phyloP scores from a whole-genome alignment of 1,284 basidiomycete genomes.

The Psilocybe mexicana region DNA sequence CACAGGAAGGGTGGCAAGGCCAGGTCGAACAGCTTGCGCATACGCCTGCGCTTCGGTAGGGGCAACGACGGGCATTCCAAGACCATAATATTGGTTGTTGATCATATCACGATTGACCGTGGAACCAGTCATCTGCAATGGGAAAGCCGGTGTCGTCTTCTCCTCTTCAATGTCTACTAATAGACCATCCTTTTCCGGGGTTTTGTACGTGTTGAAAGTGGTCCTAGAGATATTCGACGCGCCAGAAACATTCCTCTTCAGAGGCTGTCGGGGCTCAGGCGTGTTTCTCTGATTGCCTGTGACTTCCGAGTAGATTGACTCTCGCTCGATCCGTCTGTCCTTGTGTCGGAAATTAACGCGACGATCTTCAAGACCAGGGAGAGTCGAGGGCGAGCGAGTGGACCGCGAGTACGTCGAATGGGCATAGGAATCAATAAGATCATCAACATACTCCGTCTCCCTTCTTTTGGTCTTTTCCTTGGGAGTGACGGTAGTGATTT shows the following conservation, averaged over 20 bases:
- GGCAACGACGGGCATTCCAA: constrained; percentile 15
- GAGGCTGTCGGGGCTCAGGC: constrained; percentile 69
- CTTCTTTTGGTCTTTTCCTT: constrained; percentile 8
- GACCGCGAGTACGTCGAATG: constrained; percentile 38
- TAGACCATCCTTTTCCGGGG: constrained; percentile 20
- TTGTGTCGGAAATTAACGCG: constrained; percentile 12
- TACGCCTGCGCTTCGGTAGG: constrained; percentile 63
- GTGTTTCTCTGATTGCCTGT: constrained; percentile 59
- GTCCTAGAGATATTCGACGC: constrained; percentile 30
- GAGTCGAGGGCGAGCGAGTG: constrained; percentile 38
- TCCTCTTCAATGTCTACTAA: constrained; percentile 22
- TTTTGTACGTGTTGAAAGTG: constrained; percentile 19
- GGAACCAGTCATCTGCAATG: constrained; percentile 20
- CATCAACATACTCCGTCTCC: constrained; percentile 39
- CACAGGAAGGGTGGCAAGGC: constrained; percentile 23
- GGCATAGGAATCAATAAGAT: constrained; percentile 55
- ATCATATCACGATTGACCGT: not conserved
- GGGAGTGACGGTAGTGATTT: constrained; percentile 5
- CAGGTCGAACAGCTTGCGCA: constrained; percentile 45
- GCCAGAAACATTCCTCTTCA: constrained; percentile 36
- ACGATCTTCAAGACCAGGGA: constrained; percentile 36
- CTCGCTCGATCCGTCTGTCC: constrained; percentile 23
- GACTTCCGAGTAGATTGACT: constrained; percentile 67
- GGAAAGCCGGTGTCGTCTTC: constrained; percentile 10
- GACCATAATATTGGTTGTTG: not conserved